These are phyloP conservation scores for Gossypium aridum DNA, from an alignment of 441 rosid genomes.

Conservation along the genomic window DNA sequence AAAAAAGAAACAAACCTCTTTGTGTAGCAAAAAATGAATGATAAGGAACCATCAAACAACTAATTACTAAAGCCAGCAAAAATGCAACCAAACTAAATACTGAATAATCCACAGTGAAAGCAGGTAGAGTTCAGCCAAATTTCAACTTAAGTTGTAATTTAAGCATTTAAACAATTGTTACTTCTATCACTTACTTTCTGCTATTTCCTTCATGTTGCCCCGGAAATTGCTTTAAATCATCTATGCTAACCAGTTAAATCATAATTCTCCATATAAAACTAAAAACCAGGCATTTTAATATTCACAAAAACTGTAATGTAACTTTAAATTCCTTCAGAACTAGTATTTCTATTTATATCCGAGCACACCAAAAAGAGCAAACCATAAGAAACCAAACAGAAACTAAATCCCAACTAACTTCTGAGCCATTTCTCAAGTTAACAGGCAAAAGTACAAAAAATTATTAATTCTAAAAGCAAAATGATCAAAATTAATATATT, in stretches of 20 bases:
- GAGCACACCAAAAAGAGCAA: not conserved
- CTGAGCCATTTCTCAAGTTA: constrained; percentile 1
- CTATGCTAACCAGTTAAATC: not conserved
- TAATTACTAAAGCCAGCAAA: not conserved
- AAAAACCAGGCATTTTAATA: not conserved
- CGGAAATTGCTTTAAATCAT: not conserved
- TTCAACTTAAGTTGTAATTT: not conserved
- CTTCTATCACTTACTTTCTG: not conserved
- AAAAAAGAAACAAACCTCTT: not conserved
- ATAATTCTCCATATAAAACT: not conserved
- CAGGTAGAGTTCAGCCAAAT: not conserved
- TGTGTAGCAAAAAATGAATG: not conserved
- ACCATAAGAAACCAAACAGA: not conserved
- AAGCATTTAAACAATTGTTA: not conserved
- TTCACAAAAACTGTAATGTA: not conserved
- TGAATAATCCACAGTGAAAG: not conserved
- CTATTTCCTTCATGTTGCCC: not conserved
- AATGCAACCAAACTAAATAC: not conserved
- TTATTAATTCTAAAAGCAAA: not conserved
- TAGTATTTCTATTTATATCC: not conserved
- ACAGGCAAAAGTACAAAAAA: not conserved
- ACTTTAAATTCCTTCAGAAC: not conserved
- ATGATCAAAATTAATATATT: not conserved
- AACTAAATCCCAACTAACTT: not conserved
- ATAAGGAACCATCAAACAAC: not conserved